Percentiles rank a stretch among this genome's conserved stretches.
Conservation (phyloP, 164 flowering plant species). For the Vitis rotundifolia region DNA sequence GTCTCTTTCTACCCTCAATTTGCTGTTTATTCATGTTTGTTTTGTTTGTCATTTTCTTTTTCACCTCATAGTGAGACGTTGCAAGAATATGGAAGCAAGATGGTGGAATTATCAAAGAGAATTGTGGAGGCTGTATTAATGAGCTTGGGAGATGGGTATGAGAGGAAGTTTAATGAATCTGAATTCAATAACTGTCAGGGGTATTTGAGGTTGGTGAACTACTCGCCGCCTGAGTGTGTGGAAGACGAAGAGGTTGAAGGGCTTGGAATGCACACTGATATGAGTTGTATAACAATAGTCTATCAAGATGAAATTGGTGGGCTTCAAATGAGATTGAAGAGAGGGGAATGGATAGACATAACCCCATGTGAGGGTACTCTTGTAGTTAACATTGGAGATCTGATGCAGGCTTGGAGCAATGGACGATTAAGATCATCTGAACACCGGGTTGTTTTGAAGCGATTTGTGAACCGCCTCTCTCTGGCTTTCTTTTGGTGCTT, state of each 20-base stretch:
- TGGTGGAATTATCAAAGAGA: constrained; percentile 57
- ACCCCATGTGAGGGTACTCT: constrained; percentile 61
- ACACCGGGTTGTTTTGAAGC: constrained; percentile 70
- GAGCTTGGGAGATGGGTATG: constrained; percentile 55
- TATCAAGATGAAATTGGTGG: constrained; percentile 83
- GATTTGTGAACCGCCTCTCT: constrained; percentile 45
- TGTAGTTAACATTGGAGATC: constrained; percentile 83
- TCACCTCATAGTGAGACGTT: constrained; percentile 50
- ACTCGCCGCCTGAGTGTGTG: constrained; percentile 47
- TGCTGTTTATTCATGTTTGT: too few species aligned
- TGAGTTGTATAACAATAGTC: constrained; percentile 85
- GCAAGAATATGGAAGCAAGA: constrained; percentile 72
- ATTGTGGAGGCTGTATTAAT: constrained; percentile 43
- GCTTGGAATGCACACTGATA: constrained; percentile 93
- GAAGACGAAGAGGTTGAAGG: constrained; percentile 60
- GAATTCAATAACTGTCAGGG: constrained; percentile 77
- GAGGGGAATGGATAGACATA: constrained; percentile 79
- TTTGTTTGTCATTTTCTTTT: too few species aligned
- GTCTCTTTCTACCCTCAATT: neutral
- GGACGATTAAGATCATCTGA: constrained; percentile 75
- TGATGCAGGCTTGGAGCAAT: constrained; percentile 96
- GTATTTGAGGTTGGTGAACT: constrained; percentile 72
- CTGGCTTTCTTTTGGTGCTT: constrained; percentile 93
- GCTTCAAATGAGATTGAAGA: constrained; percentile 77
- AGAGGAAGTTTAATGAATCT: constrained; percentile 34